These are phyloP conservation scores for Eimeria falciformis DNA, from an alignment of 169 alveolate species.

Conservation along the genomic window DNA sequence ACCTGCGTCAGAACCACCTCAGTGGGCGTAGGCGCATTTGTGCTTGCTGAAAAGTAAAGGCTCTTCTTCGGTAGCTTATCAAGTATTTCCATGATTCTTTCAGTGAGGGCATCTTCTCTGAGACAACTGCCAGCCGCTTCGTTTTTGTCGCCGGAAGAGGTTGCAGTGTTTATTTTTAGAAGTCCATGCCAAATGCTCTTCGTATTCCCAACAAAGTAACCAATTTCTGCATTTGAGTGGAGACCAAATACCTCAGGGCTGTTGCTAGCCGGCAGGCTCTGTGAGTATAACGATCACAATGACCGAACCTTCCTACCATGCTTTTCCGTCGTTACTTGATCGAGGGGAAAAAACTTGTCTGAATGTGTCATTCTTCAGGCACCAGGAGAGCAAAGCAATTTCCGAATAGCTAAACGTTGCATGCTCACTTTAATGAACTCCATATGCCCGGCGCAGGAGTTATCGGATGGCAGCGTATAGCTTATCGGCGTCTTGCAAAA, in stretches of 20 bases:
- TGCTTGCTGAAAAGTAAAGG: conserved; percentile 84
- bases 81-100: conserved; percentile 80
- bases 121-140: conserved; percentile 33
- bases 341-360: background rate
- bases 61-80: conserved; percentile 88
- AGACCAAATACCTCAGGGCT: conserved; percentile 94
- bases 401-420: background rate
- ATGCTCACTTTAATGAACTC: conserved; percentile 83
- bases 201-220: conserved; percentile 93
- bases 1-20: conserved; percentile 93
- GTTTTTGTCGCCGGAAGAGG: background rate
- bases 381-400: background rate
- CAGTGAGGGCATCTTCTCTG: conserved; percentile 62
- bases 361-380: background rate
- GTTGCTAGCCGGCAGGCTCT: conserved; percentile 86
- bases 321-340: background rate
- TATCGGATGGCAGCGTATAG: conserved; percentile 87
- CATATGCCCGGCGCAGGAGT: conserved; percentile 84
- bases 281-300: background rate
- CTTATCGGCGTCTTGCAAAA: conserved; percentile 83
- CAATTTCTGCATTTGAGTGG: conserved; percentile 96
- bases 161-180: conserved; percentile 76
- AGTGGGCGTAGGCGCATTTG: conserved; percentile 91
- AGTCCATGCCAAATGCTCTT: conserved; percentile 93
- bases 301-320: too few species aligned